phyloP scores from a whole-genome alignment of 768 basidiomycete genomes.

The Tylopilus felleus region DNA sequence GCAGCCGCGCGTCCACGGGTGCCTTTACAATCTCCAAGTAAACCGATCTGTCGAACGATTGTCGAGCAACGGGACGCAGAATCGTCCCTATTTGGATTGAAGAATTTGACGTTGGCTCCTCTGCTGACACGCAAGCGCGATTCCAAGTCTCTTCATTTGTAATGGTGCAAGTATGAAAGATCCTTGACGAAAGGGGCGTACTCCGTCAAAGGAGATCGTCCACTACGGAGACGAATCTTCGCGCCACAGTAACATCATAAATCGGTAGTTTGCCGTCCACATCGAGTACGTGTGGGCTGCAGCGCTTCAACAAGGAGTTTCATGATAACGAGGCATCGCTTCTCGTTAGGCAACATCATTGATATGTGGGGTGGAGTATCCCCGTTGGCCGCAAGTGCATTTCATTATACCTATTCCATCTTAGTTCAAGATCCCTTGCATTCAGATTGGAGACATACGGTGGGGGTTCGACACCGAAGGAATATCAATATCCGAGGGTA shows the following conservation, averaged over 20 bases:
- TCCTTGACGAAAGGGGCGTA: background rate
- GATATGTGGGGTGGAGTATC: constrained; percentile 7
- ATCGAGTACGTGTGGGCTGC: background rate
- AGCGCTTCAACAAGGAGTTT: constrained; percentile 2
- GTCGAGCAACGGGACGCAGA: background rate
- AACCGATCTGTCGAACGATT: background rate
- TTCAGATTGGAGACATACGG: no score
- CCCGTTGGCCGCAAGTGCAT: background rate
- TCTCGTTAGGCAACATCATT: constrained; percentile 1
- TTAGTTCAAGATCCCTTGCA: background rate
- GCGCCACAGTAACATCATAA: background rate
- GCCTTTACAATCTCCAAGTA: background rate
- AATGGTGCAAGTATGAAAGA: background rate
- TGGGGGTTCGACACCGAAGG: background rate
- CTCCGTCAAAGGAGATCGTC: background rate
- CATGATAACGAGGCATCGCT: background rate
- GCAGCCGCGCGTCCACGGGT: no score
- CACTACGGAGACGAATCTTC: background rate
- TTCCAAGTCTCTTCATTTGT: background rate
- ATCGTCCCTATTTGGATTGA: background rate
- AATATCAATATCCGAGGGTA: background rate
- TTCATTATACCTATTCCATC: background rate
- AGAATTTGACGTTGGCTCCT: background rate
- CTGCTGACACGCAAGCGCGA: constrained; percentile 1
- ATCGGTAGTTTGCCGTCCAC: constrained; percentile 1